Base-by-base conservation (phyloP, 2,329 filamentous ascomycete species). In the Periconia macrospinosa region DNA sequence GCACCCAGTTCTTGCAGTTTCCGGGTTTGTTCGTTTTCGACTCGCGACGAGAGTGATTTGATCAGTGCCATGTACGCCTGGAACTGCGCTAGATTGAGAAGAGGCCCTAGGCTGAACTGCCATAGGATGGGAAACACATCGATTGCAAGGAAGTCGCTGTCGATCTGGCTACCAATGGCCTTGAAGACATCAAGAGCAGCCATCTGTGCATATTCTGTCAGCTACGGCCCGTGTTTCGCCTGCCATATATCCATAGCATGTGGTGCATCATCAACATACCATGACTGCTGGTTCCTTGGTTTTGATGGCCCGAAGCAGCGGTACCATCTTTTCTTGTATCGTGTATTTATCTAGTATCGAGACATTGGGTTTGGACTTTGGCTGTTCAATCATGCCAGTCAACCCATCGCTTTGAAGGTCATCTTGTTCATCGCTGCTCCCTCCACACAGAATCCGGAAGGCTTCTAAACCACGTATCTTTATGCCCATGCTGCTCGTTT, bases 281-380 rank as follows among this genome's bases (percentile, higher is more conserved):
- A 97, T 97, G 10, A 99, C 94, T 8, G 92, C 92, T 0, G 94
- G 94, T 72, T 99, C 94, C 70, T 96, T 97, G 0, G 94, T 99
- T 75, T 96, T 97, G 77, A 99, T 97, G 1, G 82, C 92, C 67
- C 90, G 92, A 56, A 99, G 81, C 5, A 97, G 78, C 0, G 94
- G 94, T 0, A 97, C 84, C 33, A 99, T 90, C 78, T 97, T 97
- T 71, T 99, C 94, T 72, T 99, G 94, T 77, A 99, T 93, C 0
- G 94, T 97, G 69, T 94, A 97, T 73, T 97, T 97, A 77, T 99
- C 94, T 27, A 99, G 79, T 2, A 93, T 92, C 1, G 86, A 91
- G 0, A 88, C 88, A 1, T 84, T 89, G 3, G 82, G 78, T 68
- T 87, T 87, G 53, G 84, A 82, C 66, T 83, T 66, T 64, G 83